Evolutionary conservation across 176 grass and related monocot species (phyloP), one percentile per base, ranked within the genome.

Genomic region (Cenchrus fungigraminus): DNA sequence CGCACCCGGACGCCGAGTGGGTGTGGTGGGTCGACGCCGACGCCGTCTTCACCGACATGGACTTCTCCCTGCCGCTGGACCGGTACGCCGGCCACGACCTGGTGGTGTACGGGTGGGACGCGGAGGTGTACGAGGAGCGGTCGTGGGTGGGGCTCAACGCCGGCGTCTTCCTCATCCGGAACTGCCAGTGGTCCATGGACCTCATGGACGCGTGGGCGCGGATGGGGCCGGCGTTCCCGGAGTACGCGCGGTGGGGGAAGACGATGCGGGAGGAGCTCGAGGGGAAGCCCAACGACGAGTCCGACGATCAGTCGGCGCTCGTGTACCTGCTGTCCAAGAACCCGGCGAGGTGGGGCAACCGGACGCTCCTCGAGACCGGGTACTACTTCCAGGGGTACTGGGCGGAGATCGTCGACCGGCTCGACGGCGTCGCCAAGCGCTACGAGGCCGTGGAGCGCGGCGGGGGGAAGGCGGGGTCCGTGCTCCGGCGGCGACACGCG

Each of bases 21-120:
- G 31, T 98, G 5, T 98, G 89, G 95, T 98, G 95, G 95, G 85
- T 98, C 19, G 92, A 98, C 85, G 91, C 91, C 6, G 95, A 98
- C 76, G 93, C 95, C 49, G 82, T 92, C 15, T 44, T 98, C 88
- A 98, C 91, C 14, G 93, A 98, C 91, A 98, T 98, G 95, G 92
- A 94, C 78, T 92, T 94, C 88, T 44, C 81, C 15, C 85, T 83
- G 2, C 91, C 93, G 4, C 80, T 95, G 6, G 14, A 11, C 20
- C 25, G 50, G 9, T 98, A 93, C 76, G 40, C 2, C 14, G n/a
- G 22, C 51, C 80, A 86, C 51, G 93, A 94, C 77, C 40, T 94
- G 12, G 81, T 97, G 44, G 45, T 82, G 1, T 82, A 97, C 65
- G 92, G 92, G 37, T 40, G 37, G 37, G 37, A 40, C 37, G 37